phyloP scores from a whole-genome alignment of 2,329 filamentous ascomycete species.

The Clarireedia sp. region DNA sequence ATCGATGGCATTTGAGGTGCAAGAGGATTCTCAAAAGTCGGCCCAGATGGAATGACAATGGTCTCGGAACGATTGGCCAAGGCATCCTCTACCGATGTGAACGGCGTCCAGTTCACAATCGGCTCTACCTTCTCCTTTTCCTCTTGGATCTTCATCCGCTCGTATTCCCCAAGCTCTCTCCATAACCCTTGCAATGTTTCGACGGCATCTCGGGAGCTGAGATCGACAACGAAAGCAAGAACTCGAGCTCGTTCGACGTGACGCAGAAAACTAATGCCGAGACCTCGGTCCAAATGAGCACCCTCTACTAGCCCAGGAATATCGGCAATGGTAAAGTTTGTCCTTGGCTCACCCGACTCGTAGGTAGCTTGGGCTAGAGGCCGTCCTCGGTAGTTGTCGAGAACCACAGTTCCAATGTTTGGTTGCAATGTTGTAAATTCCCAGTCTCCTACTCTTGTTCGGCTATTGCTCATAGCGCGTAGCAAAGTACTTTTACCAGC shows the following conservation, averaged over 20 bases:
- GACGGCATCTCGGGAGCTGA: conserved; percentile 72
- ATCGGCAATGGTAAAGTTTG: conserved; percentile 86
- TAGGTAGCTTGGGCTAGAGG: conserved; percentile 41
- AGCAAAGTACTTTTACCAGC: conserved; percentile 92
- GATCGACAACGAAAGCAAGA: conserved; percentile 87
- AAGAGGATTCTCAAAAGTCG: conserved; percentile 21
- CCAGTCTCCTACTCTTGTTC: conserved; percentile 86
- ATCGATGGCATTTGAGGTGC: conserved; percentile 40
- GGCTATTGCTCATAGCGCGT: conserved; percentile 78
- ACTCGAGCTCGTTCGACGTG: conserved; percentile 92
- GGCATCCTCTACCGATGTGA: conserved; percentile 36
- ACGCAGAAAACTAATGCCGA: conserved; percentile 84
- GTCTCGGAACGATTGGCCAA: conserved; percentile 24
- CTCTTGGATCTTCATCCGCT: conserved; percentile 57
- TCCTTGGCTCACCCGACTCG: conserved; percentile 50
- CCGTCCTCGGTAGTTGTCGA: conserved; percentile 78
- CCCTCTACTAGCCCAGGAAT: conserved; percentile 91
- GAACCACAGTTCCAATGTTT: conserved; percentile 89
- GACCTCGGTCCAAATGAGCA: conserved; percentile 82
- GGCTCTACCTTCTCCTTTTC: conserved; percentile 60
- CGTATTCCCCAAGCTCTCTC: conserved; percentile 85
- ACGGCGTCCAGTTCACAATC: conserved; percentile 51
- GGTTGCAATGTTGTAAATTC: conserved; percentile 93
- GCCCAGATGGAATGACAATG: conserved; percentile 21
- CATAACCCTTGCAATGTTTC: conserved; percentile 72